These are phyloP conservation scores for Plenodomus tracheiphilus DNA, from an alignment of 2,329 filamentous ascomycete genomes.

Conservation along the genomic window DNA sequence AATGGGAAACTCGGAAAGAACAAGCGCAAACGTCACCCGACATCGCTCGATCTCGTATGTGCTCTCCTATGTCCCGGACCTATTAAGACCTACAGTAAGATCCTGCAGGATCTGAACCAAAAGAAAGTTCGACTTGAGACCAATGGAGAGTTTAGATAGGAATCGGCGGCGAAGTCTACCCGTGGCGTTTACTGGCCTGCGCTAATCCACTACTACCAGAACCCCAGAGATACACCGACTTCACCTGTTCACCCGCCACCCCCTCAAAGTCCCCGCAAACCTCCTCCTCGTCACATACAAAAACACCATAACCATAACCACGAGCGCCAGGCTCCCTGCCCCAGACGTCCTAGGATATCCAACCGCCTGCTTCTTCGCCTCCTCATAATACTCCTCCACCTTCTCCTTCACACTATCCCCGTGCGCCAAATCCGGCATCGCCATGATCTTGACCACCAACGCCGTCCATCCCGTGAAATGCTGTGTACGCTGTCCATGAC, in stretches of 20 bases:
- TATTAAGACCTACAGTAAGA: too few relatives aligned
- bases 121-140: too few relatives aligned
- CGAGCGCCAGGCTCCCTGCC: conserved; percentile 17
- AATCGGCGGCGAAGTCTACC: too few relatives aligned
- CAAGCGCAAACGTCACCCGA: too few relatives aligned
- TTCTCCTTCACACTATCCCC: conserved; percentile 19
- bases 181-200: too few relatives aligned
- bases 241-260: conserved; percentile 20
- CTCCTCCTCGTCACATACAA: conserved; percentile 27
- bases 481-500: conserved; percentile 90
- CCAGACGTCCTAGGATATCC: conserved; percentile 15
- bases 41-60: too few relatives aligned
- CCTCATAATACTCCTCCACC: conserved; percentile 24
- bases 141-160: too few relatives aligned
- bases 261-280: conserved; percentile 30
- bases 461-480: conserved; percentile 99
- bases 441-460: conserved; percentile 95
- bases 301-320: conserved; percentile 19
- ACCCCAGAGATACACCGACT: too few relatives aligned
- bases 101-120: too few relatives aligned
- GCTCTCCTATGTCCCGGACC: too few relatives aligned
- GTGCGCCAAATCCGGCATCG: conserved; percentile 82
- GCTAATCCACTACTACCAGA: too few relatives aligned
- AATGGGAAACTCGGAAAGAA: too few relatives aligned
- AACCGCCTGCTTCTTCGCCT: conserved; percentile 24